Conservation (phyloP, 2,329 filamentous ascomycete species). For the Cladophialophora bantiana region DNA sequence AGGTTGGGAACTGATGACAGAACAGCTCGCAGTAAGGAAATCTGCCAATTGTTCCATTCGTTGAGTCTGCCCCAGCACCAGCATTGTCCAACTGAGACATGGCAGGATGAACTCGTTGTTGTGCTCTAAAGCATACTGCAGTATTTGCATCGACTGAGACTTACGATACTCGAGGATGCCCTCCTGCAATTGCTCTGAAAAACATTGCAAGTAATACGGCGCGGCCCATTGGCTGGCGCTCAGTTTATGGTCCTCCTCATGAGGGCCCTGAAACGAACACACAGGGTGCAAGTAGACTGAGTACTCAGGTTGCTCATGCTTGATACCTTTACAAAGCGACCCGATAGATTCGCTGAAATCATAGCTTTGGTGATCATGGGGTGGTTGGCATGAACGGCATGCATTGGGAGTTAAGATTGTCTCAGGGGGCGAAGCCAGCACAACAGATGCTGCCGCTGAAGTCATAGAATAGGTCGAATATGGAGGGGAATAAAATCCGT, state of each 20-base stretch:
- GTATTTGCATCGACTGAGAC: constrained; percentile 19
- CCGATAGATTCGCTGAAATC: constrained; percentile 17
- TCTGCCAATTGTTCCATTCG: constrained; percentile 19
- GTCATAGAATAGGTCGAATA: background rate
- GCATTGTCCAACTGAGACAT: constrained; percentile 26
- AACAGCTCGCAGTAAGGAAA: constrained; percentile 28
- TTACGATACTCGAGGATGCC: constrained; percentile 16
- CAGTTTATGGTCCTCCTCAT: constrained; percentile 19
- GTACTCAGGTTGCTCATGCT: background rate
- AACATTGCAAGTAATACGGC: constrained; percentile 25
- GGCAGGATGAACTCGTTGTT: constrained; percentile 33
- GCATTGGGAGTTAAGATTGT: constrained; percentile 3
- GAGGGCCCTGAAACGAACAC: background rate
- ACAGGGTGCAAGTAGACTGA: background rate
- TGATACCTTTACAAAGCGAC: constrained; percentile 6
- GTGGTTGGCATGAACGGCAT: constrained; percentile 5
- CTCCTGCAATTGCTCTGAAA: background rate
- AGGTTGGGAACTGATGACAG: constrained; percentile 19
- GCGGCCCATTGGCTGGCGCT: constrained; percentile 24
- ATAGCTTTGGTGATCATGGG: constrained; percentile 11
- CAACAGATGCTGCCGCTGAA: background rate
- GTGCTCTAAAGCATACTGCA: constrained; percentile 23
- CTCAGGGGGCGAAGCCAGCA: background rate
- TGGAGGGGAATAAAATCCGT: background rate
- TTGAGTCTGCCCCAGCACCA: constrained; percentile 26